Evolutionary conservation across 768 basidiomycete genomes (phyloP), one percentile per base, ranked within the genome.

Genomic region (Pleurotus ostreatus): DNA sequence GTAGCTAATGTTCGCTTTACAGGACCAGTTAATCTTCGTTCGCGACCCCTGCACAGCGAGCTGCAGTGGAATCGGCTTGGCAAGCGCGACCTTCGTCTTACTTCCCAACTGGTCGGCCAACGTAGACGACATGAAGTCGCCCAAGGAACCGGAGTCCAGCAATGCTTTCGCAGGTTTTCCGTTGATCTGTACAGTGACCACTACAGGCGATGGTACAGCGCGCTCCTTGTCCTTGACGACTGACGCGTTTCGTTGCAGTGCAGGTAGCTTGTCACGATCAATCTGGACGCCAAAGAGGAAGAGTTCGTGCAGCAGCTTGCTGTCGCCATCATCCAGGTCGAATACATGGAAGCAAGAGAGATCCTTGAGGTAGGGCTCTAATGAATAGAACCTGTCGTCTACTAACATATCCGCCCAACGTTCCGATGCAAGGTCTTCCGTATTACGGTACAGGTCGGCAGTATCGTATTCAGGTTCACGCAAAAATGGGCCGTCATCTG

Each of bases 41-140:
- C 69, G 47, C 0, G 77, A 79, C 0, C 77, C 79, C 34, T 74
- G 70, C 0, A 75, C 71, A 0, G 77, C 78, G 1, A 81, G 60
- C 13, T 75, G 72, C 0, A 78, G 44, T 0, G 65, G 55, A 2
- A 79, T 18, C 2, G 71, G 76, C 26, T 66, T 65, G 0, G 47
- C 65, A 1, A 78, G 59, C 13, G 61, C 57, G 0, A 59, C 56
- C 1, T 53, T 55, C 7, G n/a, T 15, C 23, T 62, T 55, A 0
- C 74, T 30, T 2, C 66, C 63, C 3, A 78, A 56, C 56, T 79
- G 77, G 47, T 75, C 70, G 0, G 68, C 71, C 0, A 78, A 20
- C 1, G 62, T 69, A 0, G 68, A 61, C 0, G 74, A 73, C 23
- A 79, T 67, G 54, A 79, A 77, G 58, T 78, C 77, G 1, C 73